Percentiles rank a stretch among this genome's conserved stretches.
Evolutionary conservation across 257 asterid genomes (phyloP).

Genomic region (Solanum sejunctum): DNA sequence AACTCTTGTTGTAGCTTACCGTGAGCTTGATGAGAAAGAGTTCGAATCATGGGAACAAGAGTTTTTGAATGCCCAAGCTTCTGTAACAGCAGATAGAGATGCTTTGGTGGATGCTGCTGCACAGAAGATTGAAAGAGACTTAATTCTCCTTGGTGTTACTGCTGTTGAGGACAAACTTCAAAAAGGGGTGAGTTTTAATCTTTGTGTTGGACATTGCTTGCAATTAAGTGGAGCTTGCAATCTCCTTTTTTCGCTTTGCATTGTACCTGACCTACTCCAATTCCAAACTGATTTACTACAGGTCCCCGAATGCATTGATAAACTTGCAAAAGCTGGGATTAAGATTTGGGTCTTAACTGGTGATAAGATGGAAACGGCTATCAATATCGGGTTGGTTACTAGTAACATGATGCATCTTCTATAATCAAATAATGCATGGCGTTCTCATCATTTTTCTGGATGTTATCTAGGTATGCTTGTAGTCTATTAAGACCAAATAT

Average conservation of each 20-base stretch:
- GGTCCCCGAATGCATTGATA: conserved; percentile 95
- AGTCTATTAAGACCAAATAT: conserved; percentile 79
- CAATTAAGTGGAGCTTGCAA: background rate
- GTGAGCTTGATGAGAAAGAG: conserved; percentile 68
- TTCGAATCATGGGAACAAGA: conserved; percentile 64
- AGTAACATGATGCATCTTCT: background rate
- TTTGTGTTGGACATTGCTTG: background rate
- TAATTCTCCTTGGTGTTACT: conserved; percentile 86
- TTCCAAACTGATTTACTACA: conserved; percentile 12
- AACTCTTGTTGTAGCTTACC: conserved; percentile 73
- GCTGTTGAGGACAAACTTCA: conserved; percentile 98
- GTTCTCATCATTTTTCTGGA: conserved; percentile 1
- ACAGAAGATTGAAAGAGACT: conserved; percentile 64
- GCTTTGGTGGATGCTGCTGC: conserved; percentile 69
- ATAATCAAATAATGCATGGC: background rate
- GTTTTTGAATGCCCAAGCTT: conserved; percentile 55
- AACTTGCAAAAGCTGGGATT: conserved; percentile 76
- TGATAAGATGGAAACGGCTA: conserved; percentile 98
- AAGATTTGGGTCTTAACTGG: conserved; percentile 98
- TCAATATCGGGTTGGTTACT: conserved; percentile 72
- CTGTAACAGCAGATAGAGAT: conserved; percentile 62
- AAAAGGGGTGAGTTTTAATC: conserved; percentile 59
- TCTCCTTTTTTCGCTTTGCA: background rate
- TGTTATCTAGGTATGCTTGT: conserved; percentile 62
- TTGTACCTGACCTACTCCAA: background rate